Evolutionary conservation across 2,329 filamentous ascomycete genomes (phyloP), one percentile per base, ranked within the genome.

Genomic region (Penicillium sp.): DNA sequence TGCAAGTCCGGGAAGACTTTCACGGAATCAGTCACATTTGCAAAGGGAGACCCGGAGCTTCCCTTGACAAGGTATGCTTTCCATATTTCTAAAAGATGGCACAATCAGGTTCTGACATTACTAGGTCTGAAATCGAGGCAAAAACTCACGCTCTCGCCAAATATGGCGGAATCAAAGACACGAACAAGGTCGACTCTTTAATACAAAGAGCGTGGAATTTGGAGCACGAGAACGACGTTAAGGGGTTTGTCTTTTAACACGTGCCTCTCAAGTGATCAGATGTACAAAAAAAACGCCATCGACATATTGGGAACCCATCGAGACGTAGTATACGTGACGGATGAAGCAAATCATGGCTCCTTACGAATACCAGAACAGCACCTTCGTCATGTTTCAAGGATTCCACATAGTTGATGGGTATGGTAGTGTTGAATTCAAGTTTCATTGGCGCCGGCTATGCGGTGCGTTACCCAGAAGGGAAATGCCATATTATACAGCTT

Each of bases 31-130:
- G 60, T 61, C 6, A 56, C 58, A 17, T 61, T 60, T 51, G 55
- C 60, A 9, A 65, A 65, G 43, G 63, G 63, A 29, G 62, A 65
- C 41, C 63, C 63, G 1, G 61, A 60, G 26, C 43, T 60, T 41
- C 52, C 62, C 0, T 55, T 64, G 38, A 61, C 63, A 13, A 60
- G 60, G 63, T 64, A 57, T 35, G 52, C 8, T 34, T 5, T 15
- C 38, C 5, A 33, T 5, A 7, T 31, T 8, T 0, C n/a, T 24
- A 31, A 9, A 2, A 3, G 12, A 28, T 19, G n/a, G n/a, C 31
- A 4, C 0, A 13, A 21, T n/a, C 21, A 22, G 21, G 10, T 17
- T 4, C 31, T 37, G 22, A 19, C n/a, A 17, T 31, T 19, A 3
- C 22, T 28, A 61, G 58, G 45, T 43, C 51, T 9, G 57, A 60